Base-by-base conservation (phyloP, 208 protist genomes). In the Wallacemonas rigidus region DNA sequence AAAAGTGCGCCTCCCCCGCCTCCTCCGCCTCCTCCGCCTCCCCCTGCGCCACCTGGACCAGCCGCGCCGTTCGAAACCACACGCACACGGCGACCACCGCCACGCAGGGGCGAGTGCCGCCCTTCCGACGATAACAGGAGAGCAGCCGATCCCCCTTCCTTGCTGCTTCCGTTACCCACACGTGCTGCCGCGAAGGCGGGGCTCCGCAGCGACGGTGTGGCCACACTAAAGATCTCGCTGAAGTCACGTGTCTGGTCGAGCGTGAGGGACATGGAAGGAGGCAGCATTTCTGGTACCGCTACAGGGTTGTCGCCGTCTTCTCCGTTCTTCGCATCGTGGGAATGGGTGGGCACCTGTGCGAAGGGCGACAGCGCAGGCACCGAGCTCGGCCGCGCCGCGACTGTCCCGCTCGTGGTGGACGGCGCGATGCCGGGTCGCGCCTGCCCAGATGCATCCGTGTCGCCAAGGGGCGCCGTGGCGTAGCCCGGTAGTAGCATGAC, bases 181-280 rank as follows among this genome's bases (percentile, higher is more conserved):
- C 26, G 26, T 26, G 26, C 26, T 7, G 8, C 7, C n/a, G 40
- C 17, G 11, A 48, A 14, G 4, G 60, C 38, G 60, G 60, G 60
- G 41, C 41, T 65, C 60, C 41, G 43, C 41, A 51, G n/a, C 14
- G 43, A 51, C 60, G 60, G 60, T 35, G 60, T 51, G 4, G 60
- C 60, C 60, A 65, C 60, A 15, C 60, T 41, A 38, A 65, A 65
- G 38, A 65, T 65, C n/a, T 65, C 60, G 60, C 60, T 65, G n/a
- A 65, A 65, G 43, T 65, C 43, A 26, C 60, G 60, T 17, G 60
- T 65, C n/a, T 17, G 38, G 15, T 65, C 60, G 4, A 38, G 12
- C 3, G 60, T 15, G 11, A 51, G n/a, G 12, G 60, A 36, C 60
- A 35, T 65, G 41, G 60, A 0, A 38, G 41, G 6, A 4, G 4